Conservation (phyloP, 2,329 filamentous ascomycete species). For the Penicillium italicum region DNA sequence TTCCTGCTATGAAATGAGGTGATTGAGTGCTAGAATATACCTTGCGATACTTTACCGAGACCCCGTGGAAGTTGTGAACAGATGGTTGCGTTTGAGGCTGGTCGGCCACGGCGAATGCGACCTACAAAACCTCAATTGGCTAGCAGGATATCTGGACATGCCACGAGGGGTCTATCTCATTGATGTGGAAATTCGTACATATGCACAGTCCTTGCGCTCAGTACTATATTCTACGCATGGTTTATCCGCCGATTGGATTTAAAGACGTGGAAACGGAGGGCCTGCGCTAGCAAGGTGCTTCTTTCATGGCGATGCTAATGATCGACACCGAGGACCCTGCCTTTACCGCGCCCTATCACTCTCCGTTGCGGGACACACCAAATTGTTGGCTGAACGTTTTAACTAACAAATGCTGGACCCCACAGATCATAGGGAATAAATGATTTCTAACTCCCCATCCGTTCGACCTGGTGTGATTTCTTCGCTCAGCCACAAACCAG, state of each 20-base stretch:
- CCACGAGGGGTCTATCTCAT: background rate
- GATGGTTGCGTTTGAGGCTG: slow-evolving; percentile 3
- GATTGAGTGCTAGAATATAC: background rate
- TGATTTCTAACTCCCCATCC: slow-evolving; percentile 22
- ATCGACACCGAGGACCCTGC: background rate
- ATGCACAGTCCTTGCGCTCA: background rate
- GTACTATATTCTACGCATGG: background rate
- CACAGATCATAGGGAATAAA: slow-evolving; percentile 23
- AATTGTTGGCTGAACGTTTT: background rate
- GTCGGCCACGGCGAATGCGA: slow-evolving; percentile 5
- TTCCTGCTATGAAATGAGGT: background rate
- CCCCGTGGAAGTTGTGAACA: background rate
- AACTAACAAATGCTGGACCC: slow-evolving; percentile 13
- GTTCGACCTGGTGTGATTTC: slow-evolving; percentile 24
- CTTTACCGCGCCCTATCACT: background rate
- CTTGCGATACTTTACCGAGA: background rate
- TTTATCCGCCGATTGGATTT: background rate
- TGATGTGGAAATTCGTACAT: background rate
- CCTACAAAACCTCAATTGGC: slow-evolving; percentile 2
- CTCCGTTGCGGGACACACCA: background rate
- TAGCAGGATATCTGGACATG: background rate
- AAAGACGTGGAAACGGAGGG: background rate
- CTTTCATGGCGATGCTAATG: background rate
- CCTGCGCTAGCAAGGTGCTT: slow-evolving; percentile 4
- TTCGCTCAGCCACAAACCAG: slow-evolving; percentile 21